Evolutionary conservation across 2,329 filamentous ascomycete species (phyloP), one percentile per base, ranked within the genome.

Genomic region (Ampelomyces quisqualis): DNA sequence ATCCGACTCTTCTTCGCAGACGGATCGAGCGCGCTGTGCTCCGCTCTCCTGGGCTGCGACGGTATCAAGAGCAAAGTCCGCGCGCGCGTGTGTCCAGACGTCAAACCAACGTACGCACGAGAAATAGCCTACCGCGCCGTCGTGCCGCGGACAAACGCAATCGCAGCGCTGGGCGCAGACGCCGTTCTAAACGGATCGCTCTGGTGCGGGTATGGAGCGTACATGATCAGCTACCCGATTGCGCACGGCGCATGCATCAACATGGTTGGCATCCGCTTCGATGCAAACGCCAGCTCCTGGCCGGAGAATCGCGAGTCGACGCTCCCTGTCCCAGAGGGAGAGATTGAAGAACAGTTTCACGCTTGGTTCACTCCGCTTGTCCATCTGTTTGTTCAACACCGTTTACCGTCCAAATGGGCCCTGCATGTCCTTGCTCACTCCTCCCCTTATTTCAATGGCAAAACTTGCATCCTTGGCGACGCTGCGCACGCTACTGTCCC

Each of bases 91-190:
- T 67, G 82, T 2, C 34, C 50, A n/a, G 65, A 69, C 8, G 64
- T 73, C 0, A 54, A 72, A 34, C 69, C 79, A 0, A 58, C 62
- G 4, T 85, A 79, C 57, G 74, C 72, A 3, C 66, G 75, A 32
- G 78, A 81, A 49, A 78, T 77, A 58, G 81, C 78, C 24, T 85
- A 80, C 61, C 73, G 82, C 5, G 77, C 77, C 0, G 65, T 86
- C 5, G 70, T 84, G 3, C 79, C 80, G 0, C 82, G 82, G 70
- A 69, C 72, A 2, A 57, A 71, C 8, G 79, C 77, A 0, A 62
- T 68, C 5, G 52, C 62, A 5, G 68, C 68, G 2, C 54, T 84
- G 0, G 77, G 78, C 5, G 60, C 70, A 5, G 67, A 77, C 30
- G 62, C 75, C 22, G 72, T 76, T 0, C 49, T 62, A 17, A 80